Conservation (phyloP, 495 filamentous ascomycete genomes). For the Pseudomonodictys pantanalensis region DNA sequence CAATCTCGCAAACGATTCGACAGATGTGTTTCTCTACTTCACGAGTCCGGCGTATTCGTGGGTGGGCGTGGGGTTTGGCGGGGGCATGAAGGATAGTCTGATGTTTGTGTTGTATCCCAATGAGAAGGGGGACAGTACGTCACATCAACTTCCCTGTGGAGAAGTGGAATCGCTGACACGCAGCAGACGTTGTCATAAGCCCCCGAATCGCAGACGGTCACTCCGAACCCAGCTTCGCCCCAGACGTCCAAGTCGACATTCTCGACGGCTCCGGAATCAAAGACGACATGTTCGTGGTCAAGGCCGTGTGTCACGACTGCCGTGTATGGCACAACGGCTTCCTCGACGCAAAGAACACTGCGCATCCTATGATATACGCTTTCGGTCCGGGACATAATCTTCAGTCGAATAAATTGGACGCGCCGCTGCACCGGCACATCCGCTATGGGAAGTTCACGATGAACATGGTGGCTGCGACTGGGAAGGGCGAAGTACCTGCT, state of each 20-base stretch:
- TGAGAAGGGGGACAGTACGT: constrained; percentile 24
- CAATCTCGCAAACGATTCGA: constrained; percentile 25
- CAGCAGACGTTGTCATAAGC: constrained; percentile 33
- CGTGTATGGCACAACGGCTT: constrained; percentile 27
- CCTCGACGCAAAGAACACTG: constrained; percentile 21
- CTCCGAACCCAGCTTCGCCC: constrained; percentile 25
- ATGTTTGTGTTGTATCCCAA: constrained; percentile 32
- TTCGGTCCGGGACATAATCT: constrained; percentile 30
- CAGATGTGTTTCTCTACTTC: constrained; percentile 31
- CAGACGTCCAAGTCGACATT: constrained; percentile 15
- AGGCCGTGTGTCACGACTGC: constrained; percentile 32
- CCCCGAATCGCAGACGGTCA: constrained; percentile 30
- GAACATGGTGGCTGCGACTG: constrained; percentile 32
- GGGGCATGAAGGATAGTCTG: constrained; percentile 24
- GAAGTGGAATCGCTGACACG: neutral
- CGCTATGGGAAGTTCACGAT: constrained; percentile 33
- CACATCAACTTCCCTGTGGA: neutral
- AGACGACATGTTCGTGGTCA: constrained; percentile 33
- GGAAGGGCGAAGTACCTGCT: constrained; percentile 26
- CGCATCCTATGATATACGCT: constrained; percentile 35
- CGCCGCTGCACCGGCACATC: constrained; percentile 25
- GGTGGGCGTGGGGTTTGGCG: constrained; percentile 29
- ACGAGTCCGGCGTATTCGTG: constrained; percentile 31
- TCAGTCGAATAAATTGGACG: constrained; percentile 13
- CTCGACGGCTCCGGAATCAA: constrained; percentile 31